A percentile compares a stretch with the other conserved stretches of the same genome.
phyloP scores from a whole-genome alignment of 441 rosid genomes.

The Dalechampia spathulata region DNA sequence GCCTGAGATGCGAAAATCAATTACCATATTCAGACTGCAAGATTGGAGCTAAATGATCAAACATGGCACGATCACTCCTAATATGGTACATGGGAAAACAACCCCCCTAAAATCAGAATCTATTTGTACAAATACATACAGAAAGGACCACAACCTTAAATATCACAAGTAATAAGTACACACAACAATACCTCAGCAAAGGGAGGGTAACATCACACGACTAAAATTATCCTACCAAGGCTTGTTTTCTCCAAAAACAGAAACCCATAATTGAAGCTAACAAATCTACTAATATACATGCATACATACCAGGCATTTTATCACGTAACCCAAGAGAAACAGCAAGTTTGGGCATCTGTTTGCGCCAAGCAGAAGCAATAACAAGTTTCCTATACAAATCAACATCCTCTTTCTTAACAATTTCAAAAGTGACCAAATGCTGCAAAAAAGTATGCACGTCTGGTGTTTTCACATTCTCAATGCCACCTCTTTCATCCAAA shows the following conservation, averaged over 20 bases:
- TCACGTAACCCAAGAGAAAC: conserved; percentile 85
- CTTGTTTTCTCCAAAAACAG: neutral
- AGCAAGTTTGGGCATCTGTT: conserved; percentile 98
- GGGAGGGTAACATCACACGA: no score
- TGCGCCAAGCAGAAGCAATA: conserved; percentile 89
- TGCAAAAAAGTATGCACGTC: conserved; percentile 97
- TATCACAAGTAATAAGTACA: no score
- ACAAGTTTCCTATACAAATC: conserved; percentile 81
- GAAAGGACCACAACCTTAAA: no score
- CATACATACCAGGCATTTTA: conserved; percentile 79
- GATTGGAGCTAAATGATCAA: no score
- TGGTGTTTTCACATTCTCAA: conserved; percentile 89
- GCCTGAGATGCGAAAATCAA: no score
- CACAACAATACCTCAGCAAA: no score
- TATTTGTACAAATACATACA: no score
- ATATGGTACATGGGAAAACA: no score
- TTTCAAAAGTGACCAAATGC: conserved; percentile 92
- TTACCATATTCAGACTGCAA: no score
- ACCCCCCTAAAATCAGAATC: no score
- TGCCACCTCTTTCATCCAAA: conserved; percentile 83
- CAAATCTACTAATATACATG: neutral
- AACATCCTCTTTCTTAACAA: conserved; percentile 72
- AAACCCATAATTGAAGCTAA: neutral
- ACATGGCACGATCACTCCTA: no score
- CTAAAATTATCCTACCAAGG: neutral